Evolutionary conservation across 1,284 basidiomycete species (phyloP).

Genomic region (Wallemia mellicola): DNA sequence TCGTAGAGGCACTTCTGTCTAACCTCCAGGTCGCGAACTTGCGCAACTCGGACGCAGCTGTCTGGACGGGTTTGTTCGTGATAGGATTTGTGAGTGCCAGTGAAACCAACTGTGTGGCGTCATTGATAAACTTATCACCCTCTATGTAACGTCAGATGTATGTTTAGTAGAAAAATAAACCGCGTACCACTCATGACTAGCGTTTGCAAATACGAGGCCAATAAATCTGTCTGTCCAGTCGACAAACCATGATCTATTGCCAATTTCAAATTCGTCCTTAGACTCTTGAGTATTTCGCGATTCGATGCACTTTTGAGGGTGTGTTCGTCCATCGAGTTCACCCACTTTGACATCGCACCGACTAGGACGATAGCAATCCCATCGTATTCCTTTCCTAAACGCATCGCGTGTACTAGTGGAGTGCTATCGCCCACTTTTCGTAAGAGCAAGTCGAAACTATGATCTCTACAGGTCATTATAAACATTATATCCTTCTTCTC

Average conservation of each 20-base stretch:
- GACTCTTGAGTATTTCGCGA: neutral
- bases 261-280: neutral
- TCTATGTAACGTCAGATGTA: neutral
- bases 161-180: neutral
- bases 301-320: neutral
- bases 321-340: neutral
- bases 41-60: neutral
- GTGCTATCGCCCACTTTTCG: neutral
- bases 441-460: neutral
- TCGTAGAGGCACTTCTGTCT: neutral
- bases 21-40: neutral
- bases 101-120: neutral
- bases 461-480: neutral
- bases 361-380: neutral
- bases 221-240: neutral
- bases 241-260: neutral
- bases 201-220: neutral
- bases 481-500: neutral
- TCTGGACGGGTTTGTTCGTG: neutral
- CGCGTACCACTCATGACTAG: neutral
- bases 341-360: neutral
- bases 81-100: neutral
- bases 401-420: neutral
- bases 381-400: neutral
- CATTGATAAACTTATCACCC: neutral